Conservation (phyloP, 805 yeast genomes). For the Candida yuanshanica region DNA sequence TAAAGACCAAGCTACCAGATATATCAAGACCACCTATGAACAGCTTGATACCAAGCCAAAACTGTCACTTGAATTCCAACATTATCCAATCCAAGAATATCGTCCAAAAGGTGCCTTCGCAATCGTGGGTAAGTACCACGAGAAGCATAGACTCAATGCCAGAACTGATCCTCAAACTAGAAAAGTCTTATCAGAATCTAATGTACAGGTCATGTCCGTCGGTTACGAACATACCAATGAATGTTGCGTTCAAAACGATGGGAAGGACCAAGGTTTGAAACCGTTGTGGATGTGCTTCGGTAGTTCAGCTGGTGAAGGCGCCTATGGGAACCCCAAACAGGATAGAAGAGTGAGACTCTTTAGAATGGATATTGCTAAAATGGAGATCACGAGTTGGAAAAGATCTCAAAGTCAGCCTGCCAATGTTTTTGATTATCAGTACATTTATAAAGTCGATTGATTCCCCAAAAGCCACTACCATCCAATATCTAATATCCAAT, state of each 20-base stretch:
- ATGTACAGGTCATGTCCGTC: constrained; percentile 51
- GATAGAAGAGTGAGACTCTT: constrained; percentile 47
- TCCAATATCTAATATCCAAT: neutral
- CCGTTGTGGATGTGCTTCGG: constrained; percentile 62
- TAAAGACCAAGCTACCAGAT: constrained; percentile 24
- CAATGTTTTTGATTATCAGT: constrained; percentile 39
- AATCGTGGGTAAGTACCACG: constrained; percentile 32
- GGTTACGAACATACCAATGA: constrained; percentile 72
- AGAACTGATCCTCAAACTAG: constrained; percentile 35
- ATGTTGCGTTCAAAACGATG: constrained; percentile 42
- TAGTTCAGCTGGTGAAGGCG: constrained; percentile 62
- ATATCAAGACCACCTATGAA: constrained; percentile 26
- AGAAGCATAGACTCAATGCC: constrained; percentile 33
- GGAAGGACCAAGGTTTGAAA: constrained; percentile 6
- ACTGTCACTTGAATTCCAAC: constrained; percentile 58
- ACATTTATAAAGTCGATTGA: constrained; percentile 12
- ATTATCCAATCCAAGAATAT: constrained; percentile 61
- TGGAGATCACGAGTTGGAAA: constrained; percentile 55
- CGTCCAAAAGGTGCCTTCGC: constrained; percentile 33
- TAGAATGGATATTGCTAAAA: constrained; percentile 37
- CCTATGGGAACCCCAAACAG: constrained; percentile 47
- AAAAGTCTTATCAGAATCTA: constrained; percentile 34
- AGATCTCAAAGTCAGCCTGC: constrained; percentile 42
- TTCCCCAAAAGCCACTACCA: neutral
- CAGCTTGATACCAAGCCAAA: constrained; percentile 21